Conservation (phyloP, 2,329 filamentous ascomycete species). For the Mycogone perniciosa region DNA sequence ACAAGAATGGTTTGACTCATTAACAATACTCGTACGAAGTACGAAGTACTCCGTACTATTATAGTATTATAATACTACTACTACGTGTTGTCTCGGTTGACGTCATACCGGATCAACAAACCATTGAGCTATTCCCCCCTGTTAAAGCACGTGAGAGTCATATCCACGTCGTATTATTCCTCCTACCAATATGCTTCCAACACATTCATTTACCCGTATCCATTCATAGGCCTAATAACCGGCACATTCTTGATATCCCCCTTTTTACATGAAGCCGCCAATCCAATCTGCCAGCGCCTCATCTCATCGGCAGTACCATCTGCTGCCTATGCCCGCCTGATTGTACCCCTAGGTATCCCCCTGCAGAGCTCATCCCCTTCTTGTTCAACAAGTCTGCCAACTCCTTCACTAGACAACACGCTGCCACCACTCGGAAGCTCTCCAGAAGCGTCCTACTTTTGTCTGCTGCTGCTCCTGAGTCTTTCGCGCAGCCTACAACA, state of each 20-base stretch:
- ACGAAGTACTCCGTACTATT: too few relatives aligned
- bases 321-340: not conserved
- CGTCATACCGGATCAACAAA: too few relatives aligned
- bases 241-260: slow-evolving; percentile 2
- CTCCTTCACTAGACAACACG: slow-evolving; percentile 29
- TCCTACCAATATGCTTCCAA: too few relatives aligned
- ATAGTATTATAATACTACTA: too few relatives aligned
- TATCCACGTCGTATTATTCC: too few relatives aligned
- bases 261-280: not conserved
- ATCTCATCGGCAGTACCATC: slow-evolving; percentile 6
- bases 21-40: too few relatives aligned
- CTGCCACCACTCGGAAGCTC: slow-evolving; percentile 34
- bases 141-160: too few relatives aligned
- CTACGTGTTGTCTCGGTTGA: too few relatives aligned
- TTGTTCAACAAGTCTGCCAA: slow-evolving; percentile 16
- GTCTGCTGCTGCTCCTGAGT: slow-evolving; percentile 1
- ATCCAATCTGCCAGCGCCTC: not conserved
- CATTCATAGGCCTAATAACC: too few relatives aligned
- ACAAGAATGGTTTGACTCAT: too few relatives aligned
- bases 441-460: slow-evolving; percentile 19
- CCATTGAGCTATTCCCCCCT: too few relatives aligned
- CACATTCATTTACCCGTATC: not conserved
- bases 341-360: slow-evolving; percentile 22
- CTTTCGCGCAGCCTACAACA: slow-evolving; percentile 20
- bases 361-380: slow-evolving; percentile 13